Conservation (phyloP, 129 eudicot genomes). For the Ambrosia artemisiifolia region DNA sequence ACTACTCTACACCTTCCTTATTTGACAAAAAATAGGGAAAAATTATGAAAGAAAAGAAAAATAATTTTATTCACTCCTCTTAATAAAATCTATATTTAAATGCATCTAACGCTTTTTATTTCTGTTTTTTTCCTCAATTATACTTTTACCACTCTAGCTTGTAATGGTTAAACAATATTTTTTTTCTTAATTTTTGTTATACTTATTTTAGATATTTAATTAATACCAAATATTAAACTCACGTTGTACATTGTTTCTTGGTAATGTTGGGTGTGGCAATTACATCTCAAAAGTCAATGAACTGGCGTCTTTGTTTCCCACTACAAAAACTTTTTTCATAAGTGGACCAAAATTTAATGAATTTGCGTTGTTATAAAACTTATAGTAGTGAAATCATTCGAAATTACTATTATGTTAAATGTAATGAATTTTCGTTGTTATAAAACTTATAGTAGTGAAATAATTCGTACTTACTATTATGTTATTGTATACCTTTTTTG, state of each 20-base stretch:
- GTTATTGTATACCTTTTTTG: neutral
- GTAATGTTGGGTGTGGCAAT: conserved; percentile 33
- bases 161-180: neutral
- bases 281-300: conserved; percentile 35
- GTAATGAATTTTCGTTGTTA: neutral
- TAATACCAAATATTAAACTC: neutral
- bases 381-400: neutral
- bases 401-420: neutral
- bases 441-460: neutral
- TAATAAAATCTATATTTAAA: neutral
- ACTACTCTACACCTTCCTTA: conserved; percentile 21
- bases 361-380: neutral
- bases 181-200: neutral
- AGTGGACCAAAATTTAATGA: neutral
- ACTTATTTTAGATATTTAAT: neutral
- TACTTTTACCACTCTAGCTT: neutral
- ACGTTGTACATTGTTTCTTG: neutral
- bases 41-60: neutral
- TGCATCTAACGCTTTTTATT: neutral
- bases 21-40: conserved; percentile 17
- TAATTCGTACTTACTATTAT: neutral
- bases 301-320: conserved; percentile 30
- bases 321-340: conserved; percentile 4
- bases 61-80: neutral
- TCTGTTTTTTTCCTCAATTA: neutral